Percentiles rank a stretch among this genome's conserved stretches.
Evolutionary conservation across 257 asterid species (phyloP).

Genomic region (Eustoma russellianum): DNA sequence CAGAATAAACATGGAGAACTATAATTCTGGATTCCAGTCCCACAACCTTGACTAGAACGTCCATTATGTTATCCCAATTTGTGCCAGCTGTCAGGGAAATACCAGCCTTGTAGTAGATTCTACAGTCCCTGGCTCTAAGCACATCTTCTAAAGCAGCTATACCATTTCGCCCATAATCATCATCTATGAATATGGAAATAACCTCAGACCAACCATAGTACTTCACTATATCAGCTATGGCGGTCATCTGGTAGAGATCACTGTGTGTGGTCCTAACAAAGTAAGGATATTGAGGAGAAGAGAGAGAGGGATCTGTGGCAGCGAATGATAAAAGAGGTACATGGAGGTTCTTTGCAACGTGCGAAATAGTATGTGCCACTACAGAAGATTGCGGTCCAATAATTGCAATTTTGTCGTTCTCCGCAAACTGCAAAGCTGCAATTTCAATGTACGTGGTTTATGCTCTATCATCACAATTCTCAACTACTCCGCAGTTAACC

Average conservation of each 20-base stretch:
- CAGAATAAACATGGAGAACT: constrained; percentile 34
- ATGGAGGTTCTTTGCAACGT: constrained; percentile 38
- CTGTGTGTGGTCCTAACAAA: constrained; percentile 37
- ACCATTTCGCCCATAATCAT: constrained; percentile 43
- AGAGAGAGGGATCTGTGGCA: constrained; percentile 40
- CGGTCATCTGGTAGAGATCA: constrained; percentile 42
- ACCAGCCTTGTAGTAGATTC: constrained; percentile 33
- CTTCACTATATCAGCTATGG: constrained; percentile 31
- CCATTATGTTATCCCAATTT: constrained; percentile 24
- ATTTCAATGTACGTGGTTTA: no score
- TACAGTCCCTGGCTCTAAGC: constrained; percentile 29
- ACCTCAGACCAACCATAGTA: constrained; percentile 38
- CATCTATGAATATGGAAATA: constrained; percentile 29
- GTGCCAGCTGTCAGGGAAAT: constrained; percentile 23
- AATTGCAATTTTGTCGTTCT: constrained; percentile 34
- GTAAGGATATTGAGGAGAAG: constrained; percentile 41
- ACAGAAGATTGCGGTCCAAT: constrained; percentile 51
- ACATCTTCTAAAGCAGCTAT: constrained; percentile 37
- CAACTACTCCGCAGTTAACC: no score
- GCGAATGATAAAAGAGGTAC: constrained; percentile 41
- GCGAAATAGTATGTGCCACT: constrained; percentile 28
- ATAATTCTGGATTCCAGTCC: constrained; percentile 34
- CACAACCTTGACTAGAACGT: constrained; percentile 35
- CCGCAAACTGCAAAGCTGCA: constrained; percentile 40
- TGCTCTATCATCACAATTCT: not conserved